Evolutionary conservation across 2,329 filamentous ascomycete species (phyloP).

Genomic region (Calonectria fujianensis): DNA sequence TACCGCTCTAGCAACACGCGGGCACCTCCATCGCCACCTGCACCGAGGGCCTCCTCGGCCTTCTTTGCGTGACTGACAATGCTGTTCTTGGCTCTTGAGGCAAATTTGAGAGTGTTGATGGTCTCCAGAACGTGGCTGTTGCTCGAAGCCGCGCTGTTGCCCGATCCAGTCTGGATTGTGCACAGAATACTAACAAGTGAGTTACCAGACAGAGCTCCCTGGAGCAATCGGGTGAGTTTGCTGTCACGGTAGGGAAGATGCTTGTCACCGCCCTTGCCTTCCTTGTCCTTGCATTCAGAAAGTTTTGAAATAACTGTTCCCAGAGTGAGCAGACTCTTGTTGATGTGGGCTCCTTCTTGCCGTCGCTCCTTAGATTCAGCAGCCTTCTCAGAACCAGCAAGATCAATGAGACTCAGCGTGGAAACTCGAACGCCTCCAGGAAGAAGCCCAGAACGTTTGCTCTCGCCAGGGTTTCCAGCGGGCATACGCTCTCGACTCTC

Average conservation of each 20-base stretch:
- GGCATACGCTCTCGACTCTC: slow-evolving; percentile 93
- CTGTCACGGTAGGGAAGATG: slow-evolving; percentile 98
- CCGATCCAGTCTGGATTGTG: slow-evolving; percentile 92
- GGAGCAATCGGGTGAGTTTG: slow-evolving; percentile 94
- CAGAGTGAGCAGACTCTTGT: slow-evolving; percentile 95
- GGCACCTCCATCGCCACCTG: slow-evolving; percentile 88
- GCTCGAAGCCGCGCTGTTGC: slow-evolving; percentile 81
- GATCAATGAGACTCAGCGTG: slow-evolving; percentile 94
- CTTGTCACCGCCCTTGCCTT: slow-evolving; percentile 83
- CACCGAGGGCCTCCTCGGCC: slow-evolving; percentile 90
- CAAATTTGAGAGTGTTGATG: slow-evolving; percentile 97
- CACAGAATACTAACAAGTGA: slow-evolving; percentile 98
- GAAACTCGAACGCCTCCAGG: slow-evolving; percentile 97
- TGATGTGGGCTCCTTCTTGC: slow-evolving; percentile 97
- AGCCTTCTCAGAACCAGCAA: slow-evolving; percentile 96
- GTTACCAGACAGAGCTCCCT: slow-evolving; percentile 93
- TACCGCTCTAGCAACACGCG: slow-evolving; percentile 94
- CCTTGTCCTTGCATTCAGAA: slow-evolving; percentile 92
- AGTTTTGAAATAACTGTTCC: slow-evolving; percentile 96
- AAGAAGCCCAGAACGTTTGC: slow-evolving; percentile 80
- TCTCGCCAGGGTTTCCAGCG: slow-evolving; percentile 64
- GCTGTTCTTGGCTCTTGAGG: slow-evolving; percentile 96
- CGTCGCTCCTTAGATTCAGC: slow-evolving; percentile 96
- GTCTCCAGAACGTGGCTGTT: slow-evolving; percentile 90
- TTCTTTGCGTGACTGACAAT: slow-evolving; percentile 98